These are phyloP conservation scores for Syzygium aqueum DNA, from an alignment of 345 rosid species.

Conservation along the genomic window DNA sequence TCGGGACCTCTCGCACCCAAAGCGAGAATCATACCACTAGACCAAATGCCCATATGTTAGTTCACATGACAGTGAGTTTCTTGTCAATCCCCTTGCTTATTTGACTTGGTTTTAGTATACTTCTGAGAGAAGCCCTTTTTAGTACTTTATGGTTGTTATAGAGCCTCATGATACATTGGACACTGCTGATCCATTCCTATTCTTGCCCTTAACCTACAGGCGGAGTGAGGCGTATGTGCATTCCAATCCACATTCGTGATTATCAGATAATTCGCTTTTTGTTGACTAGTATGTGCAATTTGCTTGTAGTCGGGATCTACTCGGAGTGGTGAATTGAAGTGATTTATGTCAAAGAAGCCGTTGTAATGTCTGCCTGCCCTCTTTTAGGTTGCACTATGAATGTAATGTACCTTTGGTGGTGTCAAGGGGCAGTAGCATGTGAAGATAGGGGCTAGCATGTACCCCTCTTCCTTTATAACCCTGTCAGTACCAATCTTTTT, in stretches of 20 bases:
- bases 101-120: neutral
- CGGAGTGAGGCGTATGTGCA: neutral
- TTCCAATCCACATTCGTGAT: neutral
- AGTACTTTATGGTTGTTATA: neutral
- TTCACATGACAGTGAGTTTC: neutral
- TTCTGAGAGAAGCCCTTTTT: neutral
- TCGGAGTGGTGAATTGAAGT: neutral
- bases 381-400: neutral
- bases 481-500: neutral
- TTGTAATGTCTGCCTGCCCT: neutral
- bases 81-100: neutral
- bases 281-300: neutral
- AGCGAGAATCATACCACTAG: conserved; percentile 88
- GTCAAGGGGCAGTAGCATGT: too few species aligned
- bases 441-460: neutral
- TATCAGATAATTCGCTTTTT: neutral
- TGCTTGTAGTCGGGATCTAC: neutral
- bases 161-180: neutral
- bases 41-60: neutral
- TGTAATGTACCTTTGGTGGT: neutral
- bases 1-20: conserved; percentile 93
- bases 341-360: neutral
- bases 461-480: neutral
- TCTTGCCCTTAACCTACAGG: neutral
- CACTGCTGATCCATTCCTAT: neutral